Evolutionary conservation across 2,329 filamentous ascomycete species (phyloP), one percentile per base, ranked within the genome.

Genomic region (Bipolaris sorokiniana): DNA sequence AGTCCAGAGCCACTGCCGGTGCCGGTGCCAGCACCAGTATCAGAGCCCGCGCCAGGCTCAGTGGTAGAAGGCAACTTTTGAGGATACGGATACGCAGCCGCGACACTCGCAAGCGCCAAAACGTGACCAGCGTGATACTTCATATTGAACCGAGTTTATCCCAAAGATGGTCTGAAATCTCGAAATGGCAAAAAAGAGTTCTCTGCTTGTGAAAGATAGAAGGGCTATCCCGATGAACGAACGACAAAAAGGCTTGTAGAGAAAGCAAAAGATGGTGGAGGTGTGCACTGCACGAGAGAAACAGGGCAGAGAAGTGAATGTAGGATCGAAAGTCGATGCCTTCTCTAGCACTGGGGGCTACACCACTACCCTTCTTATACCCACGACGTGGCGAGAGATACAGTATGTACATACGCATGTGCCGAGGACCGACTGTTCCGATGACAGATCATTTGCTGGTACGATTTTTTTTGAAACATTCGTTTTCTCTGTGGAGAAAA

Each of bases 81-180:
- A 26, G 70, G 63, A 36, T 59, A 56, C 18, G 69, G 69, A 18
- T 63, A 34, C 22, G 70, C 71, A 22, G 61, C 64, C 54, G 56
- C 61, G 9, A 66, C 28, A 42, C 69, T 65, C 3, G 62, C 65
- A 10, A 72, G 55, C 34, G 59, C 60, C 16, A 71, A 26, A 33
- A 70, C 5, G 4, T 58, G 59, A 11, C 48, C 56, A 28, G 62
- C 54, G 5, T 63, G 56, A 58, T 66, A 68, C 55, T 67, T 73
- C 71, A 72, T 73, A n/a, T 63, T 66, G 56, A 50, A 15, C 16
- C 6, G 18, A 15, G 2, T 18, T 6, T 37, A 9, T 38, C 3
- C 11, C 20, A 23, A 41, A 11, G 20, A 22, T 22, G 3, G 15
- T 26, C 20, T 28, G 9, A 28, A 41, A n/a, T 11, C 9, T 22